phyloP scores from a whole-genome alignment of 331 rosid species.

The Quercus tomentella region DNA sequence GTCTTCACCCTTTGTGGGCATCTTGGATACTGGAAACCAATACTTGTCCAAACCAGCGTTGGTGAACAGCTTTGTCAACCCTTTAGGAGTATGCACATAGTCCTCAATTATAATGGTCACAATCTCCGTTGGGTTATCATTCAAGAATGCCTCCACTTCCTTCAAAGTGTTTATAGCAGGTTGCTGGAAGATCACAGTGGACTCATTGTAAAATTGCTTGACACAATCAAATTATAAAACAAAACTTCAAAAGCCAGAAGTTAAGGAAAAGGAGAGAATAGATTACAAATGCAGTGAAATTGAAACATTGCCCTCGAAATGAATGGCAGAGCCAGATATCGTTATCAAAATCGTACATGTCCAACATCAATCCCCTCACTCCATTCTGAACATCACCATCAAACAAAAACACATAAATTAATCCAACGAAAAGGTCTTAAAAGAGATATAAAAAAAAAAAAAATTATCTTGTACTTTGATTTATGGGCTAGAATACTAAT shows the following conservation, averaged over 20 bases:
- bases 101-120: conserved; percentile 89
- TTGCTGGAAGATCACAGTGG: conserved; percentile 61
- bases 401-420: conserved; percentile 14
- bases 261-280: conserved; percentile 17
- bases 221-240: neutral
- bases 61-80: conserved; percentile 62
- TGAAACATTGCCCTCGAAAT: conserved; percentile 85
- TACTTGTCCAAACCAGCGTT: conserved; percentile 76
- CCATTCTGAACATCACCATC: conserved; percentile 66
- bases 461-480: neutral
- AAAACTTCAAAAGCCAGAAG: conserved; percentile 7
- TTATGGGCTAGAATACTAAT: neutral
- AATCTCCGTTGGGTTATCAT: conserved; percentile 72
- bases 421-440: neutral
- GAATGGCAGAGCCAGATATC: conserved; percentile 99
- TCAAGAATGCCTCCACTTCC: conserved; percentile 88
- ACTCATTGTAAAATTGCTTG: conserved; percentile 19
- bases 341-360: conserved; percentile 86
- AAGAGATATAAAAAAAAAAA: neutral
- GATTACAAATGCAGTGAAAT: conserved; percentile 95
- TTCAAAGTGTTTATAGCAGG: conserved; percentile 82
- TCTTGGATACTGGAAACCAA: conserved; percentile 84
- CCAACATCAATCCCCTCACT: conserved; percentile 96
- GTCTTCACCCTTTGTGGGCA: conserved; percentile 79
- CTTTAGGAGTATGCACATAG: conserved; percentile 82